phyloP scores from a whole-genome alignment of 805 yeast species.

The Sungouiozyma ichnusensis region DNA sequence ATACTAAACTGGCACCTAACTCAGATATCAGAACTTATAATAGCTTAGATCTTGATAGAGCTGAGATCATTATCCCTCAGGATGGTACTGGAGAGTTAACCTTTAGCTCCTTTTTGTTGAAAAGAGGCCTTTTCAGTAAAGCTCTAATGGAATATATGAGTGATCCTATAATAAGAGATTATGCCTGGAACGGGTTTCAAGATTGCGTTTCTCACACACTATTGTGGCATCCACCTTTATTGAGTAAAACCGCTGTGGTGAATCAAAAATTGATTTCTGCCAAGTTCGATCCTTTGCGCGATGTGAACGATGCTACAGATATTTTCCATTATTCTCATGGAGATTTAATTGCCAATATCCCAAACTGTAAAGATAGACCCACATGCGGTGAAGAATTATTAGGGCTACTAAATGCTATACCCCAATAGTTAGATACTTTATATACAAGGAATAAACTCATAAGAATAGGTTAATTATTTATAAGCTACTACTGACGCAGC shows the following conservation, averaged over 20 bases:
- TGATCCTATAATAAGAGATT: conserved; percentile 60
- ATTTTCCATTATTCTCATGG: conserved; percentile 45
- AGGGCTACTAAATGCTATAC: background rate
- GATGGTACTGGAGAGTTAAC: conserved; percentile 46
- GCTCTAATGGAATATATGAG: conserved; percentile 72
- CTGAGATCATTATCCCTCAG: conserved; percentile 60
- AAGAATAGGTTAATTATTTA: background rate
- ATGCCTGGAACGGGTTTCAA: conserved; percentile 34
- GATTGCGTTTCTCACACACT: conserved; percentile 71
- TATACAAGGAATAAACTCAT: background rate
- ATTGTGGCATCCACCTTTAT: conserved; percentile 87
- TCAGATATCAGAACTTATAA: conserved; percentile 44
- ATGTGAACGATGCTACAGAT: conserved; percentile 26
- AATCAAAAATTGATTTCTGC: conserved; percentile 51
- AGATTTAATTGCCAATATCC: conserved; percentile 57
- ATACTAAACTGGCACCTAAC: conserved; percentile 49
- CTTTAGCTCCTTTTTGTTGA: conserved; percentile 60
- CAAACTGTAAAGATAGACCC: conserved; percentile 40
- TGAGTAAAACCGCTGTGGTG: conserved; percentile 64
- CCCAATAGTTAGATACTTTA: background rate
- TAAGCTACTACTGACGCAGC: conserved; percentile 58
- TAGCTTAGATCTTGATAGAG: conserved; percentile 42
- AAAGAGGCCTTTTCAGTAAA: conserved; percentile 53
- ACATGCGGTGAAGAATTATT: conserved; percentile 39
- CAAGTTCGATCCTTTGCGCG: conserved; percentile 30